These are phyloP conservation scores for Verticillium albo-atrum DNA, from an alignment of 2,329 filamentous ascomycete genomes.

Conservation along the genomic window DNA sequence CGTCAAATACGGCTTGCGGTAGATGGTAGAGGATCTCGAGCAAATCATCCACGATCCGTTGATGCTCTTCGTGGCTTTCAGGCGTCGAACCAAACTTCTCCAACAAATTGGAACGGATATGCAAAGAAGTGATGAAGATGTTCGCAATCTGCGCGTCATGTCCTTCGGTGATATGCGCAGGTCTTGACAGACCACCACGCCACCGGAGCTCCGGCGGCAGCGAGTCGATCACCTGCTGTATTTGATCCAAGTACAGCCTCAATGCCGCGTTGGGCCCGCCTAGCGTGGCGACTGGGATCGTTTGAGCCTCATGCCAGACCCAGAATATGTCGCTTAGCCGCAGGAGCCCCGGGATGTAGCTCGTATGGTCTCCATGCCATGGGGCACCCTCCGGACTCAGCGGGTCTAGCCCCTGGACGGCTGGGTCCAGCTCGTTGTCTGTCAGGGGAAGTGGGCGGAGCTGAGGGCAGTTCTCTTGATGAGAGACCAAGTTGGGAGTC, in stretches of 20 bases:
- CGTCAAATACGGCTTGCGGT: conserved; percentile 24
- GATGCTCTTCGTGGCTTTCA: conserved; percentile 17
- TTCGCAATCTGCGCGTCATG: conserved; percentile 32
- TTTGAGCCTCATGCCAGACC: conserved; percentile 25
- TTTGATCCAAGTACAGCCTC: conserved; percentile 8
- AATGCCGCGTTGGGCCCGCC: conserved; percentile 9
- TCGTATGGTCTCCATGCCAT: conserved; percentile 27
- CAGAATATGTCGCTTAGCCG: conserved; percentile 26
- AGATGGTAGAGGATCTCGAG: conserved; percentile 29
- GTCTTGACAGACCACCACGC: conserved; percentile 28
- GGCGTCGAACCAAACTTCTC: conserved; percentile 20
- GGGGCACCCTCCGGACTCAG: conserved; percentile 3
- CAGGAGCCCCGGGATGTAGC: conserved; percentile 28
- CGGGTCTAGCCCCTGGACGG: conserved; percentile 4
- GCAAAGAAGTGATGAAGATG: conserved; percentile 29
- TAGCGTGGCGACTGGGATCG: conserved; percentile 3
- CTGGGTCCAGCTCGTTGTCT: conserved; percentile 24
- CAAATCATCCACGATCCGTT: conserved; percentile 27
- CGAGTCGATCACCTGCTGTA: conserved; percentile 23
- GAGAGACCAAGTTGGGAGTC: conserved; percentile 18
- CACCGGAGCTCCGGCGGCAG: conserved; percentile 28
- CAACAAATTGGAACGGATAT: conserved; percentile 29
- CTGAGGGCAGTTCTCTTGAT: conserved; percentile 16
- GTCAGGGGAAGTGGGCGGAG: conserved; percentile 20
- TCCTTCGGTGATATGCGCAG: conserved; percentile 21